A percentile compares a stretch with the other conserved stretches of the same genome.
Conservation (phyloP, 2,329 filamentous ascomycete species). For the Alternaria sp. region DNA sequence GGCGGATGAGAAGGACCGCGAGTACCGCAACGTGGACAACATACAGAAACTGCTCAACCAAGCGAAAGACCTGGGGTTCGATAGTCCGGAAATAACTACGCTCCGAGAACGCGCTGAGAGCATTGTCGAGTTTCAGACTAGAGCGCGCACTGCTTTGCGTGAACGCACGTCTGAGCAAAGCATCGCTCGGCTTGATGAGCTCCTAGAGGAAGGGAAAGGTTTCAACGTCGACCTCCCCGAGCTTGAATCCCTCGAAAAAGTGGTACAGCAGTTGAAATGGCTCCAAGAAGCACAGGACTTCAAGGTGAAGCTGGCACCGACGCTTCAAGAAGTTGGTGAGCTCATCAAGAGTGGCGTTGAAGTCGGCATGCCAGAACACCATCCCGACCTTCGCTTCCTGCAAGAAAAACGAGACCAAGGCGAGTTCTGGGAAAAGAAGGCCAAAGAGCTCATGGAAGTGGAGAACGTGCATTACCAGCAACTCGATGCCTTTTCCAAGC, state of each 20-base stretch:
- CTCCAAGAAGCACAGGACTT: conserved; percentile 75
- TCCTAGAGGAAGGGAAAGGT: conserved; percentile 86
- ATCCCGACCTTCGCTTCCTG: conserved; percentile 80
- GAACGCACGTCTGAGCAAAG: conserved; percentile 60
- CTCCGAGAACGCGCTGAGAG: conserved; percentile 85
- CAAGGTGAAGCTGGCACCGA: conserved; percentile 68
- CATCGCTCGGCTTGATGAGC: conserved; percentile 81
- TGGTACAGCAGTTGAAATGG: conserved; percentile 89
- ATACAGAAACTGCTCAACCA: conserved; percentile 84
- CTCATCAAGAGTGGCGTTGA: conserved; percentile 80
- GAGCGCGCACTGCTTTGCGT: conserved; percentile 74
- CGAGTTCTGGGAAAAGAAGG: conserved; percentile 90
- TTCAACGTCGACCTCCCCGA: conserved; percentile 95
- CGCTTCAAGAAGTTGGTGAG: conserved; percentile 78
- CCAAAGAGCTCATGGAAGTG: conserved; percentile 89
- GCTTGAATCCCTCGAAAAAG: conserved; percentile 79
- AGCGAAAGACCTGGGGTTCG: conserved; percentile 88
- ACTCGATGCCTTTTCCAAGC: conserved; percentile 86
- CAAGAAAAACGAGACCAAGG: conserved; percentile 79
- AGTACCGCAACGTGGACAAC: conserved; percentile 87
- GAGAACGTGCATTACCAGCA: conserved; percentile 94
- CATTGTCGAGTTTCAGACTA: conserved; percentile 83
- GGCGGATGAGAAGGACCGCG: conserved; percentile 81
- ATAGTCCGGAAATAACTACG: conserved; percentile 87
- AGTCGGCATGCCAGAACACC: conserved; percentile 79